Base-by-base conservation (phyloP, 202 grass and related monocot species). In the Zoysia matrella region DNA sequence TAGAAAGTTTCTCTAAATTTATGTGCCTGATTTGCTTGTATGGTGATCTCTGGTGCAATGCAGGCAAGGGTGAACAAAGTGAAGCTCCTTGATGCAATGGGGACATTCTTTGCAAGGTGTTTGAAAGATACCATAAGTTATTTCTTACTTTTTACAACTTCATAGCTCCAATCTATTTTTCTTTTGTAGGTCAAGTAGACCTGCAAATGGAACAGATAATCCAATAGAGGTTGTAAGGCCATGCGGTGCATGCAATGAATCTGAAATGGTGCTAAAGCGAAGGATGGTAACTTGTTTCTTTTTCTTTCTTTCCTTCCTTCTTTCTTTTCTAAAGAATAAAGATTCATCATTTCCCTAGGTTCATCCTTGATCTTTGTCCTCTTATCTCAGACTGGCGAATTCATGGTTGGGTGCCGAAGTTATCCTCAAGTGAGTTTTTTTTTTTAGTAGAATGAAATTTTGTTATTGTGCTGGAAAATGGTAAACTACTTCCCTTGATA, bases 51-150 rank as follows among this genome's bases (percentile, higher is more conserved):
- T 82, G 73, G 46, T 88, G 44, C 13, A 44, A 77, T 52, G 46
- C 64, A 98, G 95, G 92, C 95, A 85, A 98, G 73, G 77, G 56
- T 60, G 47, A 93, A 98, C 74, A 93, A 95, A 88, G 75, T 65
- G 22, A 98, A 98, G 80, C 95, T 98, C 73, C 72, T 98, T 72
- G 92, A 90, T 83, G 92, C 95, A 54, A 98, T 98, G 95, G 88
- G 86, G 69, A 60, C 92, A 79, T 98, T 95, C 78, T 98, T 98
- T 82, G 80, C 90, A 48, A 93, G 95, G 95, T 94, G 82, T 88
- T 74, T 88, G 50, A 74, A 85, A 67, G 41, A 48, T 84, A 62
- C 52, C 65, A 30, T 62, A 75, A 80, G 36, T 1, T 47, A 52
- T 76, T 52, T 65, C 53, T 90, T 69, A 69, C 52, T 72, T 78